Percentiles rank a stretch among this genome's conserved stretches.
These are phyloP conservation scores for Daldinia eschscholtzii DNA, from an alignment of 2,329 filamentous ascomycete species.

Conservation along the genomic window DNA sequence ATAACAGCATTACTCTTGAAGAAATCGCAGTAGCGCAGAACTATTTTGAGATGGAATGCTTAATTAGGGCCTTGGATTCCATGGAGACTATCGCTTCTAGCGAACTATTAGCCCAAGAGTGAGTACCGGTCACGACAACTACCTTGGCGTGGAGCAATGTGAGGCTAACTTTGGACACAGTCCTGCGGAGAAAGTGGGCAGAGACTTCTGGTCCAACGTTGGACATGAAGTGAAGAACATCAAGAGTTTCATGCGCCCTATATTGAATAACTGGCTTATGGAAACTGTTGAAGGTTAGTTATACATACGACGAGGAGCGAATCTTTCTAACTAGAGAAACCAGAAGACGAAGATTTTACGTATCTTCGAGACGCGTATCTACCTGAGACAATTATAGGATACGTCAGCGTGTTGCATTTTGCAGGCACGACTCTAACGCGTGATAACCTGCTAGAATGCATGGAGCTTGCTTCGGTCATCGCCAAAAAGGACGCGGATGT, in stretches of 20 bases:
- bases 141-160: background rate
- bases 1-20: conserved; percentile 55
- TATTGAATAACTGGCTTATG: conserved; percentile 75
- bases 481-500: conserved; percentile 78
- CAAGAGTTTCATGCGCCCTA: conserved; percentile 68
- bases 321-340: conserved; percentile 26
- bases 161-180: conserved; percentile 51
- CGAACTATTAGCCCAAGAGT: conserved; percentile 66
- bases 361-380: conserved; percentile 82
- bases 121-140: conserved; percentile 49
- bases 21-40: conserved; percentile 67
- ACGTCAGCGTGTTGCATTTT: conserved; percentile 83
- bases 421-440: conserved; percentile 80
- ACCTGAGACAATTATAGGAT: conserved; percentile 87
- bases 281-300: conserved; percentile 66
- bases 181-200: conserved; percentile 51
- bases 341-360: conserved; percentile 71
- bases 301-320: background rate
- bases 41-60: conserved; percentile 76
- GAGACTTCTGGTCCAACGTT: conserved; percentile 68
- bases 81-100: conserved; percentile 75
- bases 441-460: conserved; percentile 82
- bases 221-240: conserved; percentile 66
- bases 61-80: conserved; percentile 74
- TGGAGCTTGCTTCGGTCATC: conserved; percentile 84